Base-by-base conservation (phyloP, 805 yeast species). In the Ogataea trehalophila region DNA sequence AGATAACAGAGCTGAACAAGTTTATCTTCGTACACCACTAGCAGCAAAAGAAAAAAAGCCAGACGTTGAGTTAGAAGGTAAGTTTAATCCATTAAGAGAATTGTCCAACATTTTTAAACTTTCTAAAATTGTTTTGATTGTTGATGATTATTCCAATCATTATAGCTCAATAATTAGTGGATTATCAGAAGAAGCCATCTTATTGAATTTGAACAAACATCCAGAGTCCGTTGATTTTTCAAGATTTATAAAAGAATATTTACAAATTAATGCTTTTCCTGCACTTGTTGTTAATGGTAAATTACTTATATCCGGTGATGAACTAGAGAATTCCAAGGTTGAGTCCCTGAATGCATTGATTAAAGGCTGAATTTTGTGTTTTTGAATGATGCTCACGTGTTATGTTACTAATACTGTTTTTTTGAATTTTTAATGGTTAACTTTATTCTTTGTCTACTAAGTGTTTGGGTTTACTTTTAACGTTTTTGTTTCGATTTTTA, bases 191-290 rank as follows among this genome's bases (percentile, higher is more conserved):
- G 48, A 51, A 18, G 47, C 54, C 0, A 17, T 48, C 6, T 18
- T 51, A 16, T 37, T 51, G 34, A 41, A 48, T 22, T 40, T 51
- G 26, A 29, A 37, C 20, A 42, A 47, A 37, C 51, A 51, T 37
- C 50, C 51, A 7, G 40, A 37, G 17, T 31, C 33, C 18, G 33
- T 41, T 11, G 35, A 17, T 0, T 42, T 51, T 20, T 38, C 38
- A 14, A 39, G 33, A 7, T 47, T 36, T 15, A 40, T 51, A 14
- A 17, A 37, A 5, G 40, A 37, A n/a, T 41, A 45, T 34, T 45
- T 42, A 31, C 36, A 43, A 15, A 43, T 51, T 17, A 46, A 51
- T 8, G 33, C 38, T 29, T 46, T 51, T 4, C 54, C 54, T n/a
- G 38, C 45, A 22, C 39, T 51, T 39, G 37, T 33, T 16, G 46